Conservation (phyloP, 176 grass and related monocot species). For the Miscanthus lutarioriparius region DNA sequence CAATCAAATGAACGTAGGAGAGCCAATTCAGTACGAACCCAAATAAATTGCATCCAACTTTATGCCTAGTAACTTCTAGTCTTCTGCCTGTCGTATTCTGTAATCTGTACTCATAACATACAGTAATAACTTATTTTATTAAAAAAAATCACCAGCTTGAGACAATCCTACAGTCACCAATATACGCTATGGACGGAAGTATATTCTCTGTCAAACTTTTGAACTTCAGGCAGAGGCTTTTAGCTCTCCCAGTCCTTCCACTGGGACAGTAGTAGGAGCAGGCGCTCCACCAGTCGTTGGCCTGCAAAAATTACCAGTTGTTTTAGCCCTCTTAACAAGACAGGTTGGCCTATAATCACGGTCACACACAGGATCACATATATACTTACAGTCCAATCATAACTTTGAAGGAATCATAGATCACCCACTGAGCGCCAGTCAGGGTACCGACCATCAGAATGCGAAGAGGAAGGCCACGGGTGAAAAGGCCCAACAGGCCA, state of each 20-base stretch:
- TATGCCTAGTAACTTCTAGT: background rate
- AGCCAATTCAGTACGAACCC: background rate
- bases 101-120: background rate
- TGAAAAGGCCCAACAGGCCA: slow-evolving; percentile 72
- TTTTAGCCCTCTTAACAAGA: slow-evolving; percentile 6
- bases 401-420: slow-evolving; percentile 94
- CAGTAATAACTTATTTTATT: background rate
- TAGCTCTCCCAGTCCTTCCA: slow-evolving; percentile 21
- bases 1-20: background rate
- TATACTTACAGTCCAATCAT: slow-evolving; percentile 79
- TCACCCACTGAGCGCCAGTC: slow-evolving; percentile 79
- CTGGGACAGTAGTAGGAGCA: slow-evolving; percentile 44
- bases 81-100: background rate
- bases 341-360: background rate
- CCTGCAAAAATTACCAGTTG: slow-evolving; percentile 46
- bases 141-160: background rate
- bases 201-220: background rate
- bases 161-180: slow-evolving; percentile 10
- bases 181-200: background rate
- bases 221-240: slow-evolving; percentile 44
- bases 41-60: background rate
- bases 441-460: slow-evolving; percentile 89
- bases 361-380: background rate
- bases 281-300: slow-evolving; percentile 73
- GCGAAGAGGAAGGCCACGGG: slow-evolving; percentile 81